Base-by-base conservation (phyloP, 164 flowering plant species). In the Chimonanthus praecox region DNA sequence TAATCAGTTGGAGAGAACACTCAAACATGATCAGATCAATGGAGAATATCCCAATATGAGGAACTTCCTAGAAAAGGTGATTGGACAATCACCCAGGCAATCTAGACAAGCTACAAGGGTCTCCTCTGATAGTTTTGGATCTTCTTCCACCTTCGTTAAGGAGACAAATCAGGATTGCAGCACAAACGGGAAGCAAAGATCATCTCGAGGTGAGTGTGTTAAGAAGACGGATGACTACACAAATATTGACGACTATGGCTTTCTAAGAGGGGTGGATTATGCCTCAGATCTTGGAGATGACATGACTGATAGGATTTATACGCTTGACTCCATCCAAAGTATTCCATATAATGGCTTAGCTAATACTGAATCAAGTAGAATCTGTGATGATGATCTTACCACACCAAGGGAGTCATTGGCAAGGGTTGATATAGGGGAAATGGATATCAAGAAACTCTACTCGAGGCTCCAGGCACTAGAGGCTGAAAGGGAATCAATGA, bases 401-500 rank as follows among this genome's bases (percentile, higher is more conserved):
- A 85, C 94, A 48, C 89, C 94, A 6, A 82, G 82, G 73, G 90
- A 78, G 10, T 76, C 89, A 5, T 47, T 82, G 58, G 81, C 83
- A 71, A 82, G 64, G 54, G 75, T 78, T 70, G 91, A 92, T 76
- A 43, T 80, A 7, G 84, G 73, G 54, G 97, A 92, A 75, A 86
- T 88, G 7, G 98, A 94, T 74, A 76, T 96, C 64, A 85, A 85
- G 83, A 92, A 92, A 84, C 88, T 96, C 43, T 92, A 86, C 80
- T 75, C 76, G 83, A 85, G 98, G 83, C 93, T 94, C 78, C 97
- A 96, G 69, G 91, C 90, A 8, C 98, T 96, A 69, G 99, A 96
- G 81, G 98, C 97, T 50, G 99, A 96, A 65, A 85, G 92, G 81
- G 99, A 96, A 77, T 92, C 98, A 46, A 89, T 96, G 98, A 88